Conservation (phyloP, 1,284 basidiomycete species). For the Rhodotorula glutinis region DNA sequence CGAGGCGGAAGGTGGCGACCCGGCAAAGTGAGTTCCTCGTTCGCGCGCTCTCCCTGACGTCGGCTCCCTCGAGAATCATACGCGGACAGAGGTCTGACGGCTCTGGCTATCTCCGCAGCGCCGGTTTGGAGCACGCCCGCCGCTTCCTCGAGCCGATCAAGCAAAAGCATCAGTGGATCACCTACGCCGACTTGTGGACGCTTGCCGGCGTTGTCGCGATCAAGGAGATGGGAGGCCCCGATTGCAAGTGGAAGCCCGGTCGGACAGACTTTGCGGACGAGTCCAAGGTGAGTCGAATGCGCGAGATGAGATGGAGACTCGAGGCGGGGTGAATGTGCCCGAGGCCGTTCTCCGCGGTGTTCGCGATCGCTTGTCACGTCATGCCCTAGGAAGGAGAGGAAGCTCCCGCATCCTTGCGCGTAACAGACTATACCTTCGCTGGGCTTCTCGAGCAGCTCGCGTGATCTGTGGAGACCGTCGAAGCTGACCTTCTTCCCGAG, state of each 20-base stretch:
- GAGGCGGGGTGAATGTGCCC: not conserved
- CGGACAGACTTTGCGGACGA: slow-evolving; percentile 70
- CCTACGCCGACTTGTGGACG: slow-evolving; percentile 74
- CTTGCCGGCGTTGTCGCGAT: slow-evolving; percentile 76
- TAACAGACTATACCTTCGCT: too few species aligned
- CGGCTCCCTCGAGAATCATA: too few species aligned
- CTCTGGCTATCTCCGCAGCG: slow-evolving; percentile 3
- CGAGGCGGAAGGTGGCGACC: slow-evolving; percentile 60
- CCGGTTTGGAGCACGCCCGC: slow-evolving; percentile 62
- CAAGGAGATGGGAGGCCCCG: slow-evolving; percentile 76
- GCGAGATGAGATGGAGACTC: not conserved
- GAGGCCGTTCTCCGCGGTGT: not conserved
- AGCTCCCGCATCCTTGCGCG: too few species aligned
- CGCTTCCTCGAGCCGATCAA: slow-evolving; percentile 83
- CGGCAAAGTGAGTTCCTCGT: slow-evolving; percentile 15
- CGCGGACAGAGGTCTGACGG: too few species aligned
- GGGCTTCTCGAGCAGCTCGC: too few species aligned
- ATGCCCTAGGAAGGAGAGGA: not conserved
- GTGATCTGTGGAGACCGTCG: too few species aligned
- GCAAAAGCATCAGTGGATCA: slow-evolving; percentile 81
- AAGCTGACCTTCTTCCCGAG: too few species aligned
- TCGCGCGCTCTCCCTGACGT: not conserved
- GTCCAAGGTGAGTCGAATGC: slow-evolving; percentile 17
- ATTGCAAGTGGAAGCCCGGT: slow-evolving; percentile 82
- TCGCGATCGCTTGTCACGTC: not conserved